phyloP scores from a whole-genome alignment of 805 yeast genomes.

The Candida stauntonica region DNA sequence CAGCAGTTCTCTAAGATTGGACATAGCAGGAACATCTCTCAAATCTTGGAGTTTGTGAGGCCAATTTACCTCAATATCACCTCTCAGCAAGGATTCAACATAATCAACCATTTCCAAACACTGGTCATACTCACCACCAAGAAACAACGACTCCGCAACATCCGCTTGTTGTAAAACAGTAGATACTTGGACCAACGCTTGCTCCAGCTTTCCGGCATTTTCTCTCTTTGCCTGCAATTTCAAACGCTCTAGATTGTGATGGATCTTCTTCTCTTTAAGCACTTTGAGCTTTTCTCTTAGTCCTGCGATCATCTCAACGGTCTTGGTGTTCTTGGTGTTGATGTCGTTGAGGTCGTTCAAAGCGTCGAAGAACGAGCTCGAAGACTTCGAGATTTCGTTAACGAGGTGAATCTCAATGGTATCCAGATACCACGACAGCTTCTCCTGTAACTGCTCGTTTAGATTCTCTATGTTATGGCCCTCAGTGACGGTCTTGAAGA shows the following conservation, averaged over 20 bases:
- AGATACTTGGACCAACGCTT: conserved; percentile 47
- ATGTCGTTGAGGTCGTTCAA: conserved; percentile 72
- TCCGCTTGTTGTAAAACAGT: conserved; percentile 42
- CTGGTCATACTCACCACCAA: conserved; percentile 41
- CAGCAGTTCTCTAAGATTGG: conserved; percentile 45
- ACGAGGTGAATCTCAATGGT: conserved; percentile 77
- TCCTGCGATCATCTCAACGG: conserved; percentile 43
- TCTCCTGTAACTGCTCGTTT: conserved; percentile 65
- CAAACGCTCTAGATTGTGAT: conserved; percentile 46
- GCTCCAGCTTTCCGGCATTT: conserved; percentile 61
- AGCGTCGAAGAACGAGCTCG: conserved; percentile 80
- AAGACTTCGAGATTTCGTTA: conserved; percentile 77
- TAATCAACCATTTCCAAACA: conserved; percentile 57
- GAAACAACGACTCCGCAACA: conserved; percentile 43
- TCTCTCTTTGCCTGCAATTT: conserved; percentile 47
- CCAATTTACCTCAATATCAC: conserved; percentile 42
- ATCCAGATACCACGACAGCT: conserved; percentile 77
- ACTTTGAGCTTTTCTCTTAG: conserved; percentile 43
- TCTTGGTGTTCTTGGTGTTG: conserved; percentile 46
- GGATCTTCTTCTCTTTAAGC: conserved; percentile 47
- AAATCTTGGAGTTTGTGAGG: conserved; percentile 33
- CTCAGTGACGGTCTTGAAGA: conserved; percentile 71
- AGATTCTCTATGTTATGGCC: conserved; percentile 45
- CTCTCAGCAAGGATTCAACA: conserved; percentile 55
- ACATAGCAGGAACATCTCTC: conserved; percentile 29